Evolutionary conservation across 352 stramenopile species (phyloP).

Genomic region (Globisporangium splendens): DNA sequence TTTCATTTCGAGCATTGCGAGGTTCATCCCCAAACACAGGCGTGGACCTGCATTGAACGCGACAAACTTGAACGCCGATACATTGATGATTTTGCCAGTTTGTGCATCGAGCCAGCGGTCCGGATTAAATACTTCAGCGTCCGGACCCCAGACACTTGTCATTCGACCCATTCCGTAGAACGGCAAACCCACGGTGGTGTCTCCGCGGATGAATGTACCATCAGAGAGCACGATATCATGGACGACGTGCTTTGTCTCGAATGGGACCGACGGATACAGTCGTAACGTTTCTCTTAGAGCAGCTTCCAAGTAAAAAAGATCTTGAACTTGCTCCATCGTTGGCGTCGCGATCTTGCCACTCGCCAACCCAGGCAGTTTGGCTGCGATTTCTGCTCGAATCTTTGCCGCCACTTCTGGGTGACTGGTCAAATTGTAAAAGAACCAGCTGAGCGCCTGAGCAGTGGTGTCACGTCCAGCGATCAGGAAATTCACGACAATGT

Average conservation of each 20-base stretch:
- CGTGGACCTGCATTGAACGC: slow-evolving; percentile 4
- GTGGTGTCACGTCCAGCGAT: slow-evolving; percentile 77
- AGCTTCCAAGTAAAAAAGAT: neutral
- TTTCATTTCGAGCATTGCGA: slow-evolving; percentile 7
- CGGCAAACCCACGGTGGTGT: neutral
- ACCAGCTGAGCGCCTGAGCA: slow-evolving; percentile 61
- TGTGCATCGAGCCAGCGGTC: neutral
- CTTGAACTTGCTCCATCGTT: neutral
- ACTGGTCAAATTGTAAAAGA: slow-evolving; percentile 46
- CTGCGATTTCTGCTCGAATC: slow-evolving; percentile 39
- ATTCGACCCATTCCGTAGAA: slow-evolving; percentile 4
- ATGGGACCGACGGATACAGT: neutral
- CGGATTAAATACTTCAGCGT: neutral
- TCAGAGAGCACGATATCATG: slow-evolving; percentile 5
- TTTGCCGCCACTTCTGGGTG: slow-evolving; percentile 47
- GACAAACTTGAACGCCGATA: slow-evolving; percentile 1
- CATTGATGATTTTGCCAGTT: neutral
- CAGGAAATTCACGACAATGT: slow-evolving; percentile 77
- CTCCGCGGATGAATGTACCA: neutral
- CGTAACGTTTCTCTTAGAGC: slow-evolving; percentile 4
- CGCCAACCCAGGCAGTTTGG: slow-evolving; percentile 24
- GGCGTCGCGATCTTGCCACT: neutral
- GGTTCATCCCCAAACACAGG: slow-evolving; percentile 6
- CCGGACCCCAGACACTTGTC: neutral
- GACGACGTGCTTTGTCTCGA: neutral